Conservation (phyloP, 1,284 basidiomycete genomes). For the Ustilago hordei region DNA sequence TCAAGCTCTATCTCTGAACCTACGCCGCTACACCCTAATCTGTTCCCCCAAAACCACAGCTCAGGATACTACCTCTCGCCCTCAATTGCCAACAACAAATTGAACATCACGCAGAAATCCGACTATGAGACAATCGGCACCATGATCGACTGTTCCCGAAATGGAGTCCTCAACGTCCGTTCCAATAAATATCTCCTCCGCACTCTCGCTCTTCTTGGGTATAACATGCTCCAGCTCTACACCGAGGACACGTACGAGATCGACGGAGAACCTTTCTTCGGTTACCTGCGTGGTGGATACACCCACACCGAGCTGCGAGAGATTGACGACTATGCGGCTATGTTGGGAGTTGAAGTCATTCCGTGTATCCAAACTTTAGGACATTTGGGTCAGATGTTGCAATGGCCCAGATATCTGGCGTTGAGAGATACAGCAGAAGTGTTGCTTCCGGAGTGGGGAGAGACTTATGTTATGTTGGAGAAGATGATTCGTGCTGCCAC, state of each 20-base stretch:
- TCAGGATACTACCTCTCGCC: conserved; percentile 27
- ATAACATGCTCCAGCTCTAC: conserved; percentile 68
- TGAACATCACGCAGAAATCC: conserved; percentile 37
- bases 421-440: conserved; percentile 70
- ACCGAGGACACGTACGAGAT: conserved; percentile 70
- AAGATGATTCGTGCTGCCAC: conserved; percentile 65
- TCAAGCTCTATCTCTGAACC: not conserved
- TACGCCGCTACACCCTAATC: conserved; percentile 21
- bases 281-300: conserved; percentile 68
- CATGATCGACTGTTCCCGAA: conserved; percentile 71
- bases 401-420: conserved; percentile 69
- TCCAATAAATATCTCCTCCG: conserved; percentile 64
- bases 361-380: conserved; percentile 70
- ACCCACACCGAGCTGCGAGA: conserved; percentile 58
- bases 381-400: conserved; percentile 70
- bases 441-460: conserved; percentile 65
- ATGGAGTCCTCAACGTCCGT: conserved; percentile 68
- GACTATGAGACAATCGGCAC: conserved; percentile 65
- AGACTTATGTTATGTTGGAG: conserved; percentile 68
- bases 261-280: conserved; percentile 70
- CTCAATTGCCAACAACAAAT: conserved; percentile 11
- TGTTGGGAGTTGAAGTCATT: conserved; percentile 60
- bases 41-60: conserved; percentile 13
- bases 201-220: conserved; percentile 66
- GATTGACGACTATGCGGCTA: conserved; percentile 69